Conservation (phyloP, 2,329 filamentous ascomycete species). For the Colletotrichum tamarilloi region DNA sequence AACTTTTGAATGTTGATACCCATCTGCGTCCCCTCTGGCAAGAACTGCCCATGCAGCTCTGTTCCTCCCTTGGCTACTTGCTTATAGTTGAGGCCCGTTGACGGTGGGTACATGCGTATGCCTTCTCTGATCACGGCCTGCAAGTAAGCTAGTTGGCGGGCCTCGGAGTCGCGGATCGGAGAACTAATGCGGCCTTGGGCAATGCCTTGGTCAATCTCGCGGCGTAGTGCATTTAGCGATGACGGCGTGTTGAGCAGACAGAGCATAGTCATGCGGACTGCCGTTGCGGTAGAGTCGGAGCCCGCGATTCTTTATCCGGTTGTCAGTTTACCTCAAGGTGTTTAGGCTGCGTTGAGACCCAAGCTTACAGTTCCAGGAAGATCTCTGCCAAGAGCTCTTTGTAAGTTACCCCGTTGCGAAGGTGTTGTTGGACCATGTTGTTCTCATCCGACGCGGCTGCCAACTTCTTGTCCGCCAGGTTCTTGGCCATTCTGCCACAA, state of each 20-base stretch:
- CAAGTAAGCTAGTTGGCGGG: conserved; percentile 53
- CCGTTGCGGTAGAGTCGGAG: conserved; percentile 48
- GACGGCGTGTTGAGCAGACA: conserved; percentile 61
- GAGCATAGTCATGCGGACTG: conserved; percentile 60
- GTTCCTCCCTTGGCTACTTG: conserved; percentile 56
- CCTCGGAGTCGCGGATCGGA: conserved; percentile 48
- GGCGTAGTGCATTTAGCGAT: conserved; percentile 56
- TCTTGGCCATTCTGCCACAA: conserved; percentile 39
- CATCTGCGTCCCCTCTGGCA: conserved; percentile 51
- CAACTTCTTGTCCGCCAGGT: conserved; percentile 40
- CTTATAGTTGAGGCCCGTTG: conserved; percentile 61
- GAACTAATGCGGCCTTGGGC: conserved; percentile 22
- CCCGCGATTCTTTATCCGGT: conserved; percentile 42
- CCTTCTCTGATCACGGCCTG: conserved; percentile 65
- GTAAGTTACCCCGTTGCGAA: conserved; percentile 40
- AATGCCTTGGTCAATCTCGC: conserved; percentile 55
- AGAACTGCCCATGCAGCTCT: conserved; percentile 46
- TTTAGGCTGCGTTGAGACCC: background rate
- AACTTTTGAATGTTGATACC: conserved; percentile 54
- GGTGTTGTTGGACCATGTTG: conserved; percentile 45
- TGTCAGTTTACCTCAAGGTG: background rate
- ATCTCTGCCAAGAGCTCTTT: conserved; percentile 43
- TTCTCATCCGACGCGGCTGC: conserved; percentile 38
- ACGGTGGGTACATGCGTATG: conserved; percentile 59
- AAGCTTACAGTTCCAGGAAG: conserved; percentile 30